Conservation (phyloP, 2,329 filamentous ascomycete species). For the Esteya vermicola region DNA sequence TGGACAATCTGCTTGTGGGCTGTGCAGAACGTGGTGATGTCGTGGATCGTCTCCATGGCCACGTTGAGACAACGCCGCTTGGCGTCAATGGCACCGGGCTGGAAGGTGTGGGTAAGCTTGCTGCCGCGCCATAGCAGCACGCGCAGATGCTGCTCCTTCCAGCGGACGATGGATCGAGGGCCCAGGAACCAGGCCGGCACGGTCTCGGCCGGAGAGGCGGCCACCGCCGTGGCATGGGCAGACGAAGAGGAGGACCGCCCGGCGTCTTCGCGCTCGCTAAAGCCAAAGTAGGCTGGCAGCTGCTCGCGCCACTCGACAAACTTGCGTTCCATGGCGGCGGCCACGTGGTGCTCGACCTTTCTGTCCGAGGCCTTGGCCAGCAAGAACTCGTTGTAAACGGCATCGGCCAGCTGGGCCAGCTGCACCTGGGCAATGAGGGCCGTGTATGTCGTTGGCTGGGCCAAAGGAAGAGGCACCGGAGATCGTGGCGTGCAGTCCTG, state of each 20-base stretch:
- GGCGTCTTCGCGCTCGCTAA: too few relatives aligned
- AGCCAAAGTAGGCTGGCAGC: background rate
- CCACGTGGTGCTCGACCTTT: background rate
- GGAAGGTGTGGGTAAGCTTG: background rate
- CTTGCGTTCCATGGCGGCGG: background rate
- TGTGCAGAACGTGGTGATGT: background rate
- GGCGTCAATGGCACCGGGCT: background rate
- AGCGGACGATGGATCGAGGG: background rate
- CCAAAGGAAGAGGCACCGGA: background rate
- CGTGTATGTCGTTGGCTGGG: background rate
- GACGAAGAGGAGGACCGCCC: too few relatives aligned
- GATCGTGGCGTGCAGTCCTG: background rate
- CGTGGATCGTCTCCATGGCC: background rate
- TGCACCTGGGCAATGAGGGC: background rate
- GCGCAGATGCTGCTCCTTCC: background rate
- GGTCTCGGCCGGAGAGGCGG: too few relatives aligned
- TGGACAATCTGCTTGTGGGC: background rate
- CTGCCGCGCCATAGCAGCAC: background rate
- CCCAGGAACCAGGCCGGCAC: background rate
- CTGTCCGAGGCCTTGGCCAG: background rate
- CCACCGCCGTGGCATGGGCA: too few relatives aligned
- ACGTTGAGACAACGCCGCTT: background rate
- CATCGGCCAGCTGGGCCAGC: background rate
- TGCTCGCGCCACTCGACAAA: background rate
- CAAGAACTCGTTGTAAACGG: background rate